Evolutionary conservation across 1,139 yeast species (phyloP).

Genomic region (Kurtzmaniella quercitrusa): DNA sequence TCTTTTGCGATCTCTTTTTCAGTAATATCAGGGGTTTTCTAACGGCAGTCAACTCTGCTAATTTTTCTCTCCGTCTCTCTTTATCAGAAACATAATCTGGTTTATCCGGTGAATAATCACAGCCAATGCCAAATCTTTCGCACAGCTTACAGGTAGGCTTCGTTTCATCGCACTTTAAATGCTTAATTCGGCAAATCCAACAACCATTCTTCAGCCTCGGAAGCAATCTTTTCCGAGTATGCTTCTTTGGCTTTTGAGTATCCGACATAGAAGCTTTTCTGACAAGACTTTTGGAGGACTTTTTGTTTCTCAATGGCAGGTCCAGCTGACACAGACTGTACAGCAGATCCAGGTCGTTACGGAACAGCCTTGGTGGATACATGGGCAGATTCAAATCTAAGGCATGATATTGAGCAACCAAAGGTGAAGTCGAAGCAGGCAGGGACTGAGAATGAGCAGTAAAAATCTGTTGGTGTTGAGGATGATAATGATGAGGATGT

Average conservation of each 20-base stretch:
- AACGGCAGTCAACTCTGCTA: conserved; percentile 28
- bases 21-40: conserved; percentile 18
- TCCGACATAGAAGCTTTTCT: conserved; percentile 9
- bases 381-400: conserved; percentile 10
- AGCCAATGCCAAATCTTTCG: conserved; percentile 37
- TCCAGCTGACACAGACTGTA: conserved; percentile 5
- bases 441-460: conserved; percentile 1
- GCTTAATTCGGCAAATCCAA: conserved; percentile 50
- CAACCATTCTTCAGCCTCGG: conserved; percentile 47
- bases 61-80: conserved; percentile 31
- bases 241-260: conserved; percentile 24
- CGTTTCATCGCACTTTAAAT: conserved; percentile 43
- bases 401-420: conserved; percentile 7
- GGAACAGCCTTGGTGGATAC: conserved; percentile 24
- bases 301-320: conserved; percentile 4
- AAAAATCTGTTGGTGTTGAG: conserved; percentile 8
- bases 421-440: conserved; percentile 9
- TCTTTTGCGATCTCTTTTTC: conserved; percentile 3
- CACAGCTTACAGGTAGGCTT: conserved; percentile 40
- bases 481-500: conserved; percentile 8
- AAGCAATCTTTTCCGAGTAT: conserved; percentile 39
- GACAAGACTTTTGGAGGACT: conserved; percentile 7
- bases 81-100: conserved; percentile 42
- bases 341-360: conserved; percentile 24
- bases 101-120: conserved; percentile 41